Evolutionary conservation across 441 rosid species (phyloP).

Genomic region (Breynia disticha): DNA sequence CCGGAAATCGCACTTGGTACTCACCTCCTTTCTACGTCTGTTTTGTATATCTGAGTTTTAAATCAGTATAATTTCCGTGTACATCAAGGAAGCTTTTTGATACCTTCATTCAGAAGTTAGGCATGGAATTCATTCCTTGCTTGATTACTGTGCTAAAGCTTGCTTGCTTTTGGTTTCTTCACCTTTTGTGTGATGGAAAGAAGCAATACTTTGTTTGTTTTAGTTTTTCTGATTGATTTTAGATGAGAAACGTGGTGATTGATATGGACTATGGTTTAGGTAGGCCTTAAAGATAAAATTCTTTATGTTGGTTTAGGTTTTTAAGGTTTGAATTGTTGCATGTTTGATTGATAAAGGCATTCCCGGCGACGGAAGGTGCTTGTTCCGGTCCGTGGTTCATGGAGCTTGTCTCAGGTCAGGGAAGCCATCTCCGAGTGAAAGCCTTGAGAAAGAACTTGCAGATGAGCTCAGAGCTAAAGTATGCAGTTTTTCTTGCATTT

Average conservation of each 20-base stretch:
- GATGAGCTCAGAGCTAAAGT: conserved; percentile 63
- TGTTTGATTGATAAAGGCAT: conserved; percentile 29
- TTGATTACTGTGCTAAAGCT: neutral
- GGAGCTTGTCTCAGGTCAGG: conserved; percentile 49
- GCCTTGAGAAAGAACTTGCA: conserved; percentile 46
- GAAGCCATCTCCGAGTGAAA: conserved; percentile 47
- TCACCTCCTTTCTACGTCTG: neutral
- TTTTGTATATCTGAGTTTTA: neutral
- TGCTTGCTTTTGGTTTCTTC: neutral
- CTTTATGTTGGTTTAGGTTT: neutral
- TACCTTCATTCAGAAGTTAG: neutral
- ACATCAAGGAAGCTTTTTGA: neutral
- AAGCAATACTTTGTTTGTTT: neutral
- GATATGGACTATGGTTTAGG: conserved; percentile 33
- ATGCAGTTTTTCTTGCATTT: conserved; percentile 3
- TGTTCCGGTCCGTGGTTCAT: conserved; percentile 60
- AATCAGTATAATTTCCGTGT: neutral
- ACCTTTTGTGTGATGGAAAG: neutral
- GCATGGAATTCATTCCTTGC: neutral
- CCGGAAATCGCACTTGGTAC: neutral
- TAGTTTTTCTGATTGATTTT: neutral
- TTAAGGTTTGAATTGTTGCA: neutral
- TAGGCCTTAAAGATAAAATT: conserved; percentile 1
- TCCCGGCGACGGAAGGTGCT: conserved; percentile 67
- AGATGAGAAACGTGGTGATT: neutral